Percentiles rank a stretch among this genome's conserved stretches.
These are phyloP conservation scores for Termitomyces sp. DNA, from an alignment of 1,284 basidiomycete genomes.

Conservation along the genomic window DNA sequence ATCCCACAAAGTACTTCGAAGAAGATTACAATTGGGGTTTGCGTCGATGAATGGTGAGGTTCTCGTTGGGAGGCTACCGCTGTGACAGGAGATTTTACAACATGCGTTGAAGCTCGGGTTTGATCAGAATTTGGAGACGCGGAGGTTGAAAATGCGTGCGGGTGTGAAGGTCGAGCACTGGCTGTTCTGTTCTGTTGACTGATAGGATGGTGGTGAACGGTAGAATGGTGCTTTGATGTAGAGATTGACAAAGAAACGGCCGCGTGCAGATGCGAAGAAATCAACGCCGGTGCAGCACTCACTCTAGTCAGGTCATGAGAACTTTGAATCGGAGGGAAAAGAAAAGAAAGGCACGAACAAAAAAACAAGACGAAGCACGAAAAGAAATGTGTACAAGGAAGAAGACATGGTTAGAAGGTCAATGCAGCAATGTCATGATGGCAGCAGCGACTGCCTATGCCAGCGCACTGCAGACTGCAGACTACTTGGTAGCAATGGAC, in stretches of 20 bases:
- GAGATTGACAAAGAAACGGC: slow-evolving; percentile 6
- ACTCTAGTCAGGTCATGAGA: slow-evolving; percentile 9
- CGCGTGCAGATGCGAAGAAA: slow-evolving; percentile 4
- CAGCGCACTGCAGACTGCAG: not conserved
- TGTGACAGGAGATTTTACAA: not conserved
- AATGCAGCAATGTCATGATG: not conserved
- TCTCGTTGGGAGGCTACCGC: not conserved
- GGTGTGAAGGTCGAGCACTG: not conserved
- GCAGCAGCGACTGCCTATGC: not conserved
- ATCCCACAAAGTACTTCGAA: slow-evolving; percentile 46
- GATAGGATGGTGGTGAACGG: slow-evolving; percentile 5
- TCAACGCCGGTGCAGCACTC: slow-evolving; percentile 18
- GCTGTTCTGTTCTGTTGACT: no score
- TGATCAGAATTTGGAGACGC: slow-evolving; percentile 6
- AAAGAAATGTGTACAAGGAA: not conserved
- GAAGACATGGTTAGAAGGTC: not conserved
- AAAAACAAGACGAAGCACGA: slow-evolving; percentile 5
- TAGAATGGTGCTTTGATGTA: slow-evolving; percentile 4
- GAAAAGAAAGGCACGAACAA: slow-evolving; percentile 10
- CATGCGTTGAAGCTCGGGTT: not conserved
- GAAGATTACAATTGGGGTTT: slow-evolving; percentile 34
- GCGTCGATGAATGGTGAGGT: not conserved
- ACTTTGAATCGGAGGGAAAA: not conserved
- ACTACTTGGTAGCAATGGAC: not conserved
- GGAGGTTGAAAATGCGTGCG: slow-evolving; percentile 5